These are phyloP conservation scores for Megacollybia marginata DNA, from an alignment of 768 basidiomycete species.

Conservation along the genomic window DNA sequence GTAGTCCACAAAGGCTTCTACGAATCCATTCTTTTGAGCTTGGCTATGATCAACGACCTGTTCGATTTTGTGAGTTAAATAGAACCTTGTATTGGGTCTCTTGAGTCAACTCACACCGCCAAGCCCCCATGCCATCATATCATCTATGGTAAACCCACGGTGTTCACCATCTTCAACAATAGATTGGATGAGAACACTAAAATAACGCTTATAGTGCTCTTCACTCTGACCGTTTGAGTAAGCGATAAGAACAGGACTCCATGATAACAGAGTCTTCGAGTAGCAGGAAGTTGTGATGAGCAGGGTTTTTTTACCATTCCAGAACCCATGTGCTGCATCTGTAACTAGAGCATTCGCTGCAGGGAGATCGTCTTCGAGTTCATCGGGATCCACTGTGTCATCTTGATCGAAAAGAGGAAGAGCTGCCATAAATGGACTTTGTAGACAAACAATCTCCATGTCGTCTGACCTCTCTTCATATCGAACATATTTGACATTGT, in stretches of 20 bases:
- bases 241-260: conserved; percentile 12
- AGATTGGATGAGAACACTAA: conserved; percentile 6
- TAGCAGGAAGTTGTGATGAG: conserved; percentile 14
- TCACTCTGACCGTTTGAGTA: conserved; percentile 13
- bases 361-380: background rate
- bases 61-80: background rate
- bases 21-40: conserved; percentile 23
- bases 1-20: conserved; percentile 18
- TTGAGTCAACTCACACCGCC: background rate
- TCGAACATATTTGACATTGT: background rate
- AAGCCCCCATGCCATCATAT: conserved; percentile 9
- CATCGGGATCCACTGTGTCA: too few relatives aligned
- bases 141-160: background rate
- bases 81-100: background rate
- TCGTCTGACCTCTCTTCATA: background rate
- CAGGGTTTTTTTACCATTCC: conserved; percentile 6
- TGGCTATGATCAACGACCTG: conserved; percentile 28
- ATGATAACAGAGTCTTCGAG: conserved; percentile 5
- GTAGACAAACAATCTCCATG: background rate
- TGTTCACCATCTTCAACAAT: conserved; percentile 1
- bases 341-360: conserved; percentile 6
- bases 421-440: too few relatives aligned
- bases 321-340: conserved; percentile 17
- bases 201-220: conserved; percentile 12
- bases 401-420: too few relatives aligned